Percentiles rank a stretch among this genome's conserved stretches.
Conservation (phyloP, 2,329 filamentous ascomycete species). For the Malbranchea cinnamomea region DNA sequence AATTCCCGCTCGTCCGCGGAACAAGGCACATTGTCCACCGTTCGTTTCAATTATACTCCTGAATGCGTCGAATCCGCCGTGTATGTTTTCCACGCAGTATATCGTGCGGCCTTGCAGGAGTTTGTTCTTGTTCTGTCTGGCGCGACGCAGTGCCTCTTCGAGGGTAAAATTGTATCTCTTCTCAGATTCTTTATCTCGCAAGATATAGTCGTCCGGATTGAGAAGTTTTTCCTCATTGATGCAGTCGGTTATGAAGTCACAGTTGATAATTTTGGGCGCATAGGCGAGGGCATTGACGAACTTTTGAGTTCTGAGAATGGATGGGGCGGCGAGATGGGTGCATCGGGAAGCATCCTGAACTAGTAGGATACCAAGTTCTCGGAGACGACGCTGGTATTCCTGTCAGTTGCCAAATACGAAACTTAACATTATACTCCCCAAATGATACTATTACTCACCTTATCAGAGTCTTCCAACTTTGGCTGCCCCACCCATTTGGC, state of each 20-base stretch:
- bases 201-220: constrained; percentile 47
- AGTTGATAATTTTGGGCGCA: constrained; percentile 62
- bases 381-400: constrained; percentile 52
- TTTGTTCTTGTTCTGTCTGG: constrained; percentile 58
- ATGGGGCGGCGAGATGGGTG: constrained; percentile 76
- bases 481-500: constrained; percentile 62
- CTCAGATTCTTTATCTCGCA: constrained; percentile 62
- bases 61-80: constrained; percentile 71
- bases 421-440: constrained; percentile 8
- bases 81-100: constrained; percentile 69
- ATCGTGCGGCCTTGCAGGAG: constrained; percentile 64
- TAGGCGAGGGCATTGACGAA: constrained; percentile 78
- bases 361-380: constrained; percentile 67
- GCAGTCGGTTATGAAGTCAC: constrained; percentile 63
- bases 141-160: constrained; percentile 50
- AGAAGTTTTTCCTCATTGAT: constrained; percentile 54
- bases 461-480: constrained; percentile 63
- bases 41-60: constrained; percentile 77
- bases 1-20: constrained; percentile 56
- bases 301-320: constrained; percentile 79
- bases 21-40: constrained; percentile 67
- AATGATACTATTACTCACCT: constrained; percentile 40
- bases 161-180: constrained; percentile 55
- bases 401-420: not conserved
- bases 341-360: constrained; percentile 61